Evolutionary conservation across 2,329 filamentous ascomycete genomes (phyloP).

Genomic region (Diplodia seriata): DNA sequence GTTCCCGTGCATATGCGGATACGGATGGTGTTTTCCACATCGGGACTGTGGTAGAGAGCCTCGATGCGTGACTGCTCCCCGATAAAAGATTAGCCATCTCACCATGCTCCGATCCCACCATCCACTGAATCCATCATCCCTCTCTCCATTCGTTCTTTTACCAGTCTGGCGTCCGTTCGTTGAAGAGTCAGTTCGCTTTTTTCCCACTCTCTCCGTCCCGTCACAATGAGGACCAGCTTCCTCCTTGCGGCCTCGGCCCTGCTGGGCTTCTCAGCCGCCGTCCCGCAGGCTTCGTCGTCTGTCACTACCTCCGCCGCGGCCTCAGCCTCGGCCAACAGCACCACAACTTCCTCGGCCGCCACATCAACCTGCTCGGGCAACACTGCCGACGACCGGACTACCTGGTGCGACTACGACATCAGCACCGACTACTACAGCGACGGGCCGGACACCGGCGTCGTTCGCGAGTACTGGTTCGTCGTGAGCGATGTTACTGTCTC

Average conservation of each 20-base stretch:
- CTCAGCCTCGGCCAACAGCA: not conserved
- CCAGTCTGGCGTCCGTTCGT: slow-evolving; percentile 8
- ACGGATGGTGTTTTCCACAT: not conserved
- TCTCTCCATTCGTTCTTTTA: slow-evolving; percentile 21
- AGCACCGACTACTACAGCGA: slow-evolving; percentile 61
- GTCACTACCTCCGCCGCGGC: not conserved
- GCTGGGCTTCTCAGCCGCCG: slow-evolving; percentile 17
- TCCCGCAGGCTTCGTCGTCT: not conserved
- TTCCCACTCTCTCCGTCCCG: not conserved
- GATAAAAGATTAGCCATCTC: slow-evolving; percentile 29
- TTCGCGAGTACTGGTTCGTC: slow-evolving; percentile 62
- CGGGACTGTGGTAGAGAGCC: not conserved
- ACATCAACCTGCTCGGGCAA: slow-evolving; percentile 28
- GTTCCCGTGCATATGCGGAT: not conserved
- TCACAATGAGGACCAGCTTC: slow-evolving; percentile 11
- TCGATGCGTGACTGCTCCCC: not conserved
- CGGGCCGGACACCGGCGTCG: slow-evolving; percentile 61
- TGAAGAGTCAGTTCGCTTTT: slow-evolving; percentile 7
- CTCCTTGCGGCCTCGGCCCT: slow-evolving; percentile 17
- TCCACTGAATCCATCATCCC: not conserved
- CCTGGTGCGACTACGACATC: slow-evolving; percentile 59
- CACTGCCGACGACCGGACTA: slow-evolving; percentile 17
- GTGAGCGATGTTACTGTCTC: slow-evolving; percentile 59
- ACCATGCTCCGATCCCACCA: not conserved
- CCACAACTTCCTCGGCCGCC: slow-evolving; percentile 5